phyloP scores from a whole-genome alignment of 1,284 basidiomycete genomes.

The Phylloboletellus chloephorus region DNA sequence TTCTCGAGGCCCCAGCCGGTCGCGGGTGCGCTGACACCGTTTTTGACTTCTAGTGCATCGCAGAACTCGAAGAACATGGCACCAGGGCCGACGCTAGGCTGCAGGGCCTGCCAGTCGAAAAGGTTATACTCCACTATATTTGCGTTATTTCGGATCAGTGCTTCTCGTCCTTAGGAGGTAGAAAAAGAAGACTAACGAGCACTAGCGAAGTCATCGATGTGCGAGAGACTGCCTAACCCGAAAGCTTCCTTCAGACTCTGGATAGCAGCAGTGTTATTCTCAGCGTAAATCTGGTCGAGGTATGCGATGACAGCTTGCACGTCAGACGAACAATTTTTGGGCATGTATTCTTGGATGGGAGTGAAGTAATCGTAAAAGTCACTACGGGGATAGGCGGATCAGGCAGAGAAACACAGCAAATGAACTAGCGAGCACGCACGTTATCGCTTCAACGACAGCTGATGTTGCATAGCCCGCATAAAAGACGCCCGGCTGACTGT shows the following conservation, averaged over 20 bases:
- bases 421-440: slow-evolving; percentile 30
- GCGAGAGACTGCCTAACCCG: slow-evolving; percentile 51
- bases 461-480: slow-evolving; percentile 67
- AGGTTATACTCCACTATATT: slow-evolving; percentile 48
- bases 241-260: slow-evolving; percentile 51
- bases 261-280: slow-evolving; percentile 42
- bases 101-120: slow-evolving; percentile 44
- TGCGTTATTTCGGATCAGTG: not conserved
- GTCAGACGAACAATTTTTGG: slow-evolving; percentile 67
- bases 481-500: slow-evolving; percentile 62
- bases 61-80: slow-evolving; percentile 60
- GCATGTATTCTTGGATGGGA: slow-evolving; percentile 64
- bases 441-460: slow-evolving; percentile 63
- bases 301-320: slow-evolving; percentile 60
- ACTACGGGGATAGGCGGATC: slow-evolving; percentile 27
- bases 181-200: slow-evolving; percentile 34
- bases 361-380: slow-evolving; percentile 71
- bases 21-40: slow-evolving; percentile 50
- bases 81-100: slow-evolving; percentile 34
- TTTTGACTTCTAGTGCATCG: slow-evolving; percentile 65
- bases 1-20: slow-evolving; percentile 60
- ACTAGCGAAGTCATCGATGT: slow-evolving; percentile 63
- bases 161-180: not conserved
- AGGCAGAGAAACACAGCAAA: not conserved
- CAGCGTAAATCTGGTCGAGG: slow-evolving; percentile 52